These are phyloP conservation scores for Trichoderma sp. DNA, from an alignment of 2,329 filamentous ascomycete species.

Conservation along the genomic window DNA sequence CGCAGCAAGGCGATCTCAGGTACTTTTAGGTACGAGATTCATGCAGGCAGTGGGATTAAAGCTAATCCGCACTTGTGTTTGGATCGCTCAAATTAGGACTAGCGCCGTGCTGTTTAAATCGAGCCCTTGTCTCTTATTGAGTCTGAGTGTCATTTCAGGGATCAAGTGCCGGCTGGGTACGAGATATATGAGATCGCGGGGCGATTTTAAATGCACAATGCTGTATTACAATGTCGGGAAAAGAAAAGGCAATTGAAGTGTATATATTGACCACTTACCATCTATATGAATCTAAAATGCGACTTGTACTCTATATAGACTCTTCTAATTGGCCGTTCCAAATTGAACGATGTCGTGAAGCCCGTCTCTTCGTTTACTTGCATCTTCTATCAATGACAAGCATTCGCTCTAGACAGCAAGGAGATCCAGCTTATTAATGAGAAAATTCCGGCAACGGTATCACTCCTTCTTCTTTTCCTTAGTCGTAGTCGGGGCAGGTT, in stretches of 20 bases:
- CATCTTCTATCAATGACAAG: background rate
- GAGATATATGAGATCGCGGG: background rate
- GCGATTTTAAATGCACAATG: background rate
- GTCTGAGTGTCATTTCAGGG: background rate
- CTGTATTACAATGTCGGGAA: background rate
- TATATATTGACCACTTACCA: background rate
- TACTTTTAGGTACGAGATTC: background rate
- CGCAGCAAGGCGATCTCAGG: background rate
- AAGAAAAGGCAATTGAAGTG: background rate
- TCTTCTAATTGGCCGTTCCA: background rate
- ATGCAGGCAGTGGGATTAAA: background rate
- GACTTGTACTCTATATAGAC: background rate
- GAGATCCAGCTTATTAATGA: background rate
- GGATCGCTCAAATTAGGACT: background rate
- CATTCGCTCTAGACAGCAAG: background rate
- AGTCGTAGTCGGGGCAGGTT: constrained; percentile 24
- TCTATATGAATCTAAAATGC: background rate
- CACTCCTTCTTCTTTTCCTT: constrained; percentile 17
- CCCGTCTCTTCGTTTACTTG: background rate
- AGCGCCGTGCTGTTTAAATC: background rate
- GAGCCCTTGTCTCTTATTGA: background rate
- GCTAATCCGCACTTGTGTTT: background rate
- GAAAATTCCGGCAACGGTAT: background rate
- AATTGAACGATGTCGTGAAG: background rate
- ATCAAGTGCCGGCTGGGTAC: background rate